Evolutionary conservation across 768 basidiomycete species (phyloP).

Genomic region (Auriculariales sp.): DNA sequence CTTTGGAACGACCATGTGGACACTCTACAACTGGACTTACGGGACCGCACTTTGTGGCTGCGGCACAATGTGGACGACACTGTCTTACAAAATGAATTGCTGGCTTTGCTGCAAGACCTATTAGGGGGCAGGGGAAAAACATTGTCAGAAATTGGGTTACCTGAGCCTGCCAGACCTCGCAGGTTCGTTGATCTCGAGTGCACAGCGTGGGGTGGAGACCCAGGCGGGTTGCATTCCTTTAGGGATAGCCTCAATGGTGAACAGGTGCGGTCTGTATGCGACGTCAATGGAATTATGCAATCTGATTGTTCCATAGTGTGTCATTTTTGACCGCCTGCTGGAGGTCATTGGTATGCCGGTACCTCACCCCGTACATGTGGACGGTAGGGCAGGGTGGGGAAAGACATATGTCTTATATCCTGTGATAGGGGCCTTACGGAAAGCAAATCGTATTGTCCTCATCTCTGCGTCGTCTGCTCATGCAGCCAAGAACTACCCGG

Average conservation of each 20-base stretch:
- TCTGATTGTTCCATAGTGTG: background rate
- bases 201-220: conserved; percentile 10
- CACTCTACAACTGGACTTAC: conserved; percentile 13
- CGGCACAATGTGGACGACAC: conserved; percentile 9
- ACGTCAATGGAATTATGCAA: background rate
- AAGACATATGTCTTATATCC: conserved; percentile 24
- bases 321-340: background rate
- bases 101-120: background rate
- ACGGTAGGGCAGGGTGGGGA: conserved; percentile 26
- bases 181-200: conserved; percentile 17
- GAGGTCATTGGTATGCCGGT: background rate
- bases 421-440: conserved; percentile 18
- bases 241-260: background rate
- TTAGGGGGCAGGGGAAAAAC: conserved; percentile 12
- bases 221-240: background rate
- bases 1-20: conserved; percentile 16
- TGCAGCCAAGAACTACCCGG: conserved; percentile 24
- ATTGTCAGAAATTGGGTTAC: conserved; percentile 18
- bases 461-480: conserved; percentile 25
- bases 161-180: conserved; percentile 12
- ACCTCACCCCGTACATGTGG: conserved; percentile 15
- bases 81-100: conserved; percentile 1
- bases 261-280: background rate
- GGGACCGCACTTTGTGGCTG: conserved; percentile 5
- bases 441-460: conserved; percentile 16